Percentiles rank a stretch among this genome's conserved stretches.
phyloP scores from a whole-genome alignment of 2,329 filamentous ascomycete species.

The Calcarisporium arbuscula region DNA sequence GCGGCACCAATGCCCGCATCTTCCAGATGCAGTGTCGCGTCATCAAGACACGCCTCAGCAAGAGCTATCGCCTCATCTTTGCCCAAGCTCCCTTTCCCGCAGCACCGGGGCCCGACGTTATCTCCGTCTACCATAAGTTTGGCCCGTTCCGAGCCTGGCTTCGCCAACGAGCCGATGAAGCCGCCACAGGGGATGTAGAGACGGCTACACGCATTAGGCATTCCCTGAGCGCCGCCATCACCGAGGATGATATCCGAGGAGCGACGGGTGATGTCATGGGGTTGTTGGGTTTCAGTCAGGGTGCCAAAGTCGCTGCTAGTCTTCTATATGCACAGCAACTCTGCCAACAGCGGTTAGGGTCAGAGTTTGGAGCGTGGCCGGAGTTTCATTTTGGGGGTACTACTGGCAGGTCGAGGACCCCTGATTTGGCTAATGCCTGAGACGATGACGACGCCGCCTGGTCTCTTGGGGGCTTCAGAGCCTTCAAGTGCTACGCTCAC shows the following conservation, averaged over 20 bases:
- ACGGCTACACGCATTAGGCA: no score
- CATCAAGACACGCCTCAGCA: slow-evolving; percentile 33
- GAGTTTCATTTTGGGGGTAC: slow-evolving; percentile 11
- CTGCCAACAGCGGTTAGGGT: no score
- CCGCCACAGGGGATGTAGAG: no score
- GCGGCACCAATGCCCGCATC: slow-evolving; percentile 59
- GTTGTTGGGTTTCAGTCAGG: slow-evolving; percentile 56
- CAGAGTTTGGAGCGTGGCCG: slow-evolving; percentile 2
- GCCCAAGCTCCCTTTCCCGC: slow-evolving; percentile 59
- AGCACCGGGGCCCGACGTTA: slow-evolving; percentile 52
- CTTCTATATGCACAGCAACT: slow-evolving; percentile 53
- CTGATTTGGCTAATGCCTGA: slow-evolving; percentile 8
- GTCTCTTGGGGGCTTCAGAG: no score
- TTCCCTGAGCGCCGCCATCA: slow-evolving; percentile 35
- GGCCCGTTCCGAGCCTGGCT: slow-evolving; percentile 56
- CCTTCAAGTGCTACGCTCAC: no score
- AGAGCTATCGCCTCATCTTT: slow-evolving; percentile 61
- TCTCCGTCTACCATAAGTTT: slow-evolving; percentile 53
- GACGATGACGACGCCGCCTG: slow-evolving; percentile 4
- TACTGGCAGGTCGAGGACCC: slow-evolving; percentile 10
- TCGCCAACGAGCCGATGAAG: slow-evolving; percentile 38
- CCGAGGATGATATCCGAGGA: slow-evolving; percentile 31
- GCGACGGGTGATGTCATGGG: slow-evolving; percentile 48
- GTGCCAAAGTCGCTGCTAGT: slow-evolving; percentile 50
- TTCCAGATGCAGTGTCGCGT: slow-evolving; percentile 59